A percentile compares a stretch with the other conserved stretches of the same genome.
Evolutionary conservation across 164 flowering plant species (phyloP).

Genomic region (Magnolia sinica): DNA sequence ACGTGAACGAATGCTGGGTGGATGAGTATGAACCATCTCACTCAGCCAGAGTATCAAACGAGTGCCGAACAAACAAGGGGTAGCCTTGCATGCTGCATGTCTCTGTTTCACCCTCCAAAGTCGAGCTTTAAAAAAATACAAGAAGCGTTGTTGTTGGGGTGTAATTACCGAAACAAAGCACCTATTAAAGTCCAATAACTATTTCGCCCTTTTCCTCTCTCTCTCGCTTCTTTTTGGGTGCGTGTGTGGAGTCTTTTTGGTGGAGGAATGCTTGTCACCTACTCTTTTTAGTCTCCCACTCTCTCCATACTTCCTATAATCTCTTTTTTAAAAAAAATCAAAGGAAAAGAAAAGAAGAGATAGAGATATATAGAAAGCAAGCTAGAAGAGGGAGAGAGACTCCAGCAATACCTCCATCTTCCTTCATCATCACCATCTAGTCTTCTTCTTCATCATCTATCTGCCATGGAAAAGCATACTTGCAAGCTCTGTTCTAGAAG

Average conservation of each 20-base stretch:
- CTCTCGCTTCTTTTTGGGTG: slow-evolving; percentile 5
- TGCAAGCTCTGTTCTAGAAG: slow-evolving; percentile 76
- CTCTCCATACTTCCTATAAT: slow-evolving; percentile 1
- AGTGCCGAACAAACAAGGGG: not conserved
- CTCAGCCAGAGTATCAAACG: not conserved
- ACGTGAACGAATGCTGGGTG: not conserved
- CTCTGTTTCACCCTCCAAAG: slow-evolving; percentile 18
- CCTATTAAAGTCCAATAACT: not conserved
- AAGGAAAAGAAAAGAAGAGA: not conserved
- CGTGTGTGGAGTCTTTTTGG: slow-evolving; percentile 29
- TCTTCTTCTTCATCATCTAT: slow-evolving; percentile 12
- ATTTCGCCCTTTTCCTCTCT: not conserved
- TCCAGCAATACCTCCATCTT: slow-evolving; percentile 1
- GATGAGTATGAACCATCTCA: not conserved
- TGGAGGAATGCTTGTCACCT: slow-evolving; percentile 76
- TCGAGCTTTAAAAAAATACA: slow-evolving; percentile 2
- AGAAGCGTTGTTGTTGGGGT: not conserved
- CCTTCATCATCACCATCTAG: slow-evolving; percentile 1
- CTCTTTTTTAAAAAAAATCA: not conserved
- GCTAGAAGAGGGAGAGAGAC: not conserved
- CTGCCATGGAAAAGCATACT: slow-evolving; percentile 31
- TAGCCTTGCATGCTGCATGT: slow-evolving; percentile 24
- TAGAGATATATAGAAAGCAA: slow-evolving; percentile 3
- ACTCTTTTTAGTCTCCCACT: slow-evolving; percentile 36
- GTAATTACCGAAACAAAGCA: slow-evolving; percentile 5